Conservation (phyloP, 192 early-diverging fungal genomes). For the Linnemannia elongata region DNA sequence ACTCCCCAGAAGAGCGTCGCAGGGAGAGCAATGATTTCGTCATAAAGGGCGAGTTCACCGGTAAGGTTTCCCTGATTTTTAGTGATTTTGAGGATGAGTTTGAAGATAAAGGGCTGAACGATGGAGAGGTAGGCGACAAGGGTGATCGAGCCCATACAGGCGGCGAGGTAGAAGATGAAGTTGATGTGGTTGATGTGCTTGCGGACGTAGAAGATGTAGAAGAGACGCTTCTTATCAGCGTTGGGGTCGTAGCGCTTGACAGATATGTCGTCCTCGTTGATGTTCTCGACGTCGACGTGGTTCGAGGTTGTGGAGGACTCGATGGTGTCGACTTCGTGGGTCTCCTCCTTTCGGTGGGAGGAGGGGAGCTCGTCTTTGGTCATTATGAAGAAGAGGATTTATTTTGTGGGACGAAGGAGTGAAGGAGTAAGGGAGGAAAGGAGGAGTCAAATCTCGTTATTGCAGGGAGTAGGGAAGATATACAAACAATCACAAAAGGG, state of each 20-base stretch:
- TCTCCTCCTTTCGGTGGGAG: too few relatives aligned
- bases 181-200: conserved; percentile 40
- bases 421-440: neutral
- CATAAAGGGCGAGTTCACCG: conserved; percentile 74
- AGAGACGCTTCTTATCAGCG: conserved; percentile 16
- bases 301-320: neutral
- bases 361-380: neutral
- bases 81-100: conserved; percentile 31
- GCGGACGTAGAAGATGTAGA: conserved; percentile 50
- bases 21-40: conserved; percentile 71
- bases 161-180: conserved; percentile 35
- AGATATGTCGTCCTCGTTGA: neutral
- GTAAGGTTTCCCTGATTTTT: conserved; percentile 53
- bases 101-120: conserved; percentile 59
- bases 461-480: neutral
- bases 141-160: conserved; percentile 27
- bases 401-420: neutral
- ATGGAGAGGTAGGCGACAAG: conserved; percentile 56
- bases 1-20: conserved; percentile 72
- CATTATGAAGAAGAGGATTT: neutral
- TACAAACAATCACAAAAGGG: neutral
- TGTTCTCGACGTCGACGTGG: neutral
- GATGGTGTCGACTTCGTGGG: neutral
- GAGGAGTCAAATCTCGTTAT: neutral
- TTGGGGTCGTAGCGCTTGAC: neutral